Evolutionary conservation across 192 early-diverging fungal genomes (phyloP), one percentile per base, ranked within the genome.

Genomic region (Coemansia sp.): DNA sequence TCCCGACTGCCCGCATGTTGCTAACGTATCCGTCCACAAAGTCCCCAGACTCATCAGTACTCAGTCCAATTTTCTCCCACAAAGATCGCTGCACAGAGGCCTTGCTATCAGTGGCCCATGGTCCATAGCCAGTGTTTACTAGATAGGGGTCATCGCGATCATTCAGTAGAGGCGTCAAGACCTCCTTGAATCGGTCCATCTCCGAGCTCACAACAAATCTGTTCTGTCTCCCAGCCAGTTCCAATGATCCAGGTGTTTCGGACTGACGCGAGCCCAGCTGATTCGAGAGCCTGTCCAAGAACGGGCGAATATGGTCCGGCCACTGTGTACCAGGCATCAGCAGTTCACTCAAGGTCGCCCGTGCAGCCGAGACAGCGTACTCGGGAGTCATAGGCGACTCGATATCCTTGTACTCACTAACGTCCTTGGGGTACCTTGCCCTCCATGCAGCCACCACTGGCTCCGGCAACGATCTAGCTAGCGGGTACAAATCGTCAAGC

Each of bases 1-100:
- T 76, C 9, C 83, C 83, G 2, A 92, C 86, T 4, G 86, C 91
- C 1, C 76, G 74, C 76, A 92, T 84, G 68, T 94, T 90, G 31
- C 79, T 76, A 3, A 84, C 85, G 70, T 91, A 94, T 7, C 92
- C 92, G 34, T 88, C 64, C 11, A 55, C 72, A 76, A 85, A 89
- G 59, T 82, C 74, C 35, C 45, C 58, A 28, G 56, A 34, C 66
- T 70, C 75, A 40, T 66, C 74, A 31, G 13, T 23, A 53, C 36
- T 62, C 65, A 77, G 79, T 37, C 55, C 82, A 11, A 61, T 76
- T 40, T 50, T 77, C 60, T 70, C 83, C 82, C 78, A 81, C 13
- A 61, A 50, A n/a, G 21, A 60, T 23, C 38, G 74, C 73, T 59
- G 68, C 67, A 20, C 3, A 9, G 23, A 63, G 9, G 21, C 70